Evolutionary conservation across 176 grass and related monocot species (phyloP).

Genomic region (Zoysia japonica): DNA sequence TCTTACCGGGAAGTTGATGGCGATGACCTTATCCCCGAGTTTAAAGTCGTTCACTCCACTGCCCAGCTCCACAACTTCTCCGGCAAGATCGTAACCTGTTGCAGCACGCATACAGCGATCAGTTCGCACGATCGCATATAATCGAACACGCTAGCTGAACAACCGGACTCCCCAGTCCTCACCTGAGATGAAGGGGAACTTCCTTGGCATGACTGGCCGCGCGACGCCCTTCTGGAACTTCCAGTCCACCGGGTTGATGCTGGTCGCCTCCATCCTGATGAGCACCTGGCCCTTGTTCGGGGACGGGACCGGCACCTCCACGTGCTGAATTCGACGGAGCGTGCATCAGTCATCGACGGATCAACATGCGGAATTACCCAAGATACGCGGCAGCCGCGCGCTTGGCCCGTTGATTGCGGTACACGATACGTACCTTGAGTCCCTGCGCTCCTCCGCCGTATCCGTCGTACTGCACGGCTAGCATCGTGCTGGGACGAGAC

Average conservation of each 20-base stretch:
- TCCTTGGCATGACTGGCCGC: conserved; percentile 59
- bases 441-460: conserved; percentile 49
- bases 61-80: conserved; percentile 73
- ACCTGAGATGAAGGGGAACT: conserved; percentile 66
- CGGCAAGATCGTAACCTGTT: conserved; percentile 29
- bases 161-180: neutral
- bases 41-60: conserved; percentile 64
- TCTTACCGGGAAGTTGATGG: conserved; percentile 60
- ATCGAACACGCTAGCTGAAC: neutral
- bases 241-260: conserved; percentile 75
- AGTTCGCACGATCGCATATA: neutral
- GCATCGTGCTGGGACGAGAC: conserved; percentile 33
- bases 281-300: conserved; percentile 62
- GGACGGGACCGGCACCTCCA: conserved; percentile 59
- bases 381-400: neutral
- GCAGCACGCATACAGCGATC: neutral
- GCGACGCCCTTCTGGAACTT: conserved; percentile 66
- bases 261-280: conserved; percentile 63
- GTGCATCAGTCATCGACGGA: neutral
- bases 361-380: neutral
- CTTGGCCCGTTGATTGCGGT: neutral
- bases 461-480: conserved; percentile 51
- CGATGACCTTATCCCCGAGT: conserved; percentile 71
- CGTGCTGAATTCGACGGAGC: conserved; percentile 36
- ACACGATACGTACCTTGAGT: conserved; percentile 33